Percentiles rank a stretch among this genome's conserved stretches.
phyloP scores from a whole-genome alignment of 345 rosid genomes.

The Clausena lansium region DNA sequence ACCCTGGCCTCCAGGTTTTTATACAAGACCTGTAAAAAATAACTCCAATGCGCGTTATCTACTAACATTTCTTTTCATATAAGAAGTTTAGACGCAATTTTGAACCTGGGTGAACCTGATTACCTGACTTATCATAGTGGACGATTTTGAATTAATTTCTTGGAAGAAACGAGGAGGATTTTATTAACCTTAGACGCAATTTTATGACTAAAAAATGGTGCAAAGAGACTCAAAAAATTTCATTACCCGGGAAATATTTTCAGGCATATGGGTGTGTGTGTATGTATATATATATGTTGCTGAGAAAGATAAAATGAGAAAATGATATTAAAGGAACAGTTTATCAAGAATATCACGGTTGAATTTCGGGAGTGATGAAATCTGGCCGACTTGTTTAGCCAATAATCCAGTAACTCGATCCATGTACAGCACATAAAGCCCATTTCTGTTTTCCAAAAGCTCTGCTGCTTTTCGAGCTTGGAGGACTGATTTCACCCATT shows the following conservation, averaged over 20 bases:
- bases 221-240: background rate
- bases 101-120: no score
- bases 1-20: background rate
- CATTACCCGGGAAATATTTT: background rate
- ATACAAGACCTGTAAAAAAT: background rate
- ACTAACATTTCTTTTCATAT: background rate
- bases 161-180: background rate
- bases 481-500: conserved; percentile 63
- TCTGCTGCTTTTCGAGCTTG: conserved; percentile 65
- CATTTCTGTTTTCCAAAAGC: conserved; percentile 69
- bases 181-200: background rate
- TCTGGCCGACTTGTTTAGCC: conserved; percentile 53
- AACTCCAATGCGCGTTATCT: background rate
- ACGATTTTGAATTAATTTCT: background rate
- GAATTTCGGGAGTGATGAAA: conserved; percentile 47
- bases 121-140: background rate
- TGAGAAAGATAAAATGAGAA: background rate
- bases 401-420: conserved; percentile 70
- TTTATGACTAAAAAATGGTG: background rate
- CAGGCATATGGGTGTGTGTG: background rate
- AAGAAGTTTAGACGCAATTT: no score
- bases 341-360: conserved; percentile 47
- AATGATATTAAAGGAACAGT: conserved; percentile 31
- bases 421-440: conserved; percentile 72
- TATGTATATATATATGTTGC: no score